Base-by-base conservation (phyloP, 148 eudicot species). In the Persicaria maculosa region DNA sequence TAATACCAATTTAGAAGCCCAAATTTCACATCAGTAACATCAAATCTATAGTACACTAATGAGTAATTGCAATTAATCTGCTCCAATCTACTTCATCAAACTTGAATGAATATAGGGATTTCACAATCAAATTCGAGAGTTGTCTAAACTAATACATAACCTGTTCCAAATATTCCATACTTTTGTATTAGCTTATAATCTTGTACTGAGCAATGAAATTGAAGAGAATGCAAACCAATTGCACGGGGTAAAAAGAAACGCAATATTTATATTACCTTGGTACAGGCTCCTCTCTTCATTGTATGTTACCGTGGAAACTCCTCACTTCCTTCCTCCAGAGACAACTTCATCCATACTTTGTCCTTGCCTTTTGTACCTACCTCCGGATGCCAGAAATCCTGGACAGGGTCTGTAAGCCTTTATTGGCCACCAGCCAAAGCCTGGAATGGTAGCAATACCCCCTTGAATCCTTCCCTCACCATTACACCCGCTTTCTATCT, bases 341-440 rank as follows among this genome's bases (percentile, higher is more conserved):
- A 80, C 93, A 79, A 93, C 89, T 73, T 93, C 95, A 74, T 93
- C 98, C 91, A 93, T 83, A 85, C 91, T 93, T 70, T 93, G 98
- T 9, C 98, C 98, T 12, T 79, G 90, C 31, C 97, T 75, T 71
- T 82, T 80, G 81, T 93, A 93, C 79, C 88, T 84, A 19, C 98
- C 98, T 76, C 98, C 98, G 12, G 93, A 80, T 1, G 91, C 90
- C 59, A 93, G 78, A 76, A 88, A 91, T 4, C 86, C 97, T 25
- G 97, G 98, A 50, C 98, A 91, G 79, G 98, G 98, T 84, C 97
- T 84, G 55, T 88, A 93, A 79, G 97, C 98, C 80, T 93, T 93
- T 55, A 93, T 93, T 0, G 98, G 98, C 98, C 98, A 93, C 97
- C 98, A 93, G 46, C 98, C 98, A 52, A 93, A 93, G 19, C 98